Percentiles rank a stretch among this genome's conserved stretches.
phyloP scores from a whole-genome alignment of 2,329 filamentous ascomycete genomes.

The Fusarium mangiferae region DNA sequence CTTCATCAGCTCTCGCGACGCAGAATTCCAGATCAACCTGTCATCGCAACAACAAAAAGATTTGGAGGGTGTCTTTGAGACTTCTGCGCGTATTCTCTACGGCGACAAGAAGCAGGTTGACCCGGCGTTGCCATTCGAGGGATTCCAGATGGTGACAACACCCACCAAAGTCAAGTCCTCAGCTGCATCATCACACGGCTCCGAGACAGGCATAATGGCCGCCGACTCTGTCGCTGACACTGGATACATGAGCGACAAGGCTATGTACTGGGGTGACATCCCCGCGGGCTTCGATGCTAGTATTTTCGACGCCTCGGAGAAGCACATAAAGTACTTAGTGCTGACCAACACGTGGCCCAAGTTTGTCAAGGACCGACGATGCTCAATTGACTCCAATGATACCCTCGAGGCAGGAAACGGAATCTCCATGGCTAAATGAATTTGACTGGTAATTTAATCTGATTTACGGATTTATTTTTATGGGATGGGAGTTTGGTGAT shows the following conservation, averaged over 20 bases:
- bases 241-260: constrained; percentile 37
- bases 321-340: constrained; percentile 73
- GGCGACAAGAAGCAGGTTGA: constrained; percentile 53
- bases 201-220: constrained; percentile 40
- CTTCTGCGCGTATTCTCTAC: constrained; percentile 59
- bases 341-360: constrained; percentile 77
- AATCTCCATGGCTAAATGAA: constrained; percentile 6
- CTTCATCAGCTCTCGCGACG: constrained; percentile 49
- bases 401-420: constrained; percentile 35
- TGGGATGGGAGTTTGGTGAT: constrained; percentile 29
- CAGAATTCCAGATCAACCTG: constrained; percentile 75
- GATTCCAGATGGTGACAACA: constrained; percentile 33
- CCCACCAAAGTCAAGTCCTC: constrained; percentile 38
- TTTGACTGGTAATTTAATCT: neutral
- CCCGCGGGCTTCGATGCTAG: constrained; percentile 60
- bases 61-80: constrained; percentile 67
- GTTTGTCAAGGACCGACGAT: constrained; percentile 58
- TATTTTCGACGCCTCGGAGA: constrained; percentile 70
- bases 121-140: constrained; percentile 57
- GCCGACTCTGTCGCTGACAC: constrained; percentile 12
- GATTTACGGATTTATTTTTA: constrained; percentile 2
- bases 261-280: constrained; percentile 57
- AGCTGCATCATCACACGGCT: constrained; percentile 29
- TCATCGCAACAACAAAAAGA: constrained; percentile 65
- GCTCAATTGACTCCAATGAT: constrained; percentile 47